phyloP scores from a whole-genome alignment of 306 rosid genomes.

The Cucurbita maxima region DNA sequence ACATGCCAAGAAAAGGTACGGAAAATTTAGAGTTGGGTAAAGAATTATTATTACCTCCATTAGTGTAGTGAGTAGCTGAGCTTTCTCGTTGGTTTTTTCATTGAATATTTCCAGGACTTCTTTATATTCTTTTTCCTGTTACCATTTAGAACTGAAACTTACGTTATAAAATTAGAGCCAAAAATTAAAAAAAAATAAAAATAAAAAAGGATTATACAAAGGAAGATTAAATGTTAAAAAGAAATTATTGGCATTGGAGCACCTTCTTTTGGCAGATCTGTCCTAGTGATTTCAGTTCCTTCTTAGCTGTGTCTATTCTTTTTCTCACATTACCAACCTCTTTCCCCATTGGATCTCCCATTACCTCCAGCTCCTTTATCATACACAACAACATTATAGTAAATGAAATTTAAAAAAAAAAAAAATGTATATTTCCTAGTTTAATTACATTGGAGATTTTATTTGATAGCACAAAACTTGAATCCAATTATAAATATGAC shows the following conservation, averaged over 20 bases:
- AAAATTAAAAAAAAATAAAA: too few species aligned
- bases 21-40: neutral
- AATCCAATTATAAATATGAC: too few species aligned
- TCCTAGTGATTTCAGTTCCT: slow-evolving; percentile 64
- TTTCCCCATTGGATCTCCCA: slow-evolving; percentile 72
- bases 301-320: slow-evolving; percentile 53
- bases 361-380: slow-evolving; percentile 61
- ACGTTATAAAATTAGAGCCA: neutral
- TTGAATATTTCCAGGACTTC: slow-evolving; percentile 54
- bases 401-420: too few species aligned
- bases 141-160: neutral
- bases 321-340: slow-evolving; percentile 71
- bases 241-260: neutral
- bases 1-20: too few species aligned
- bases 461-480: too few species aligned
- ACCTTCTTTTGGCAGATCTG: slow-evolving; percentile 77
- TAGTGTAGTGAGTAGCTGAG: slow-evolving; percentile 47
- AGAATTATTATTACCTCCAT: slow-evolving; percentile 48
- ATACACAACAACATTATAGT: neutral
- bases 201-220: neutral
- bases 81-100: slow-evolving; percentile 65
- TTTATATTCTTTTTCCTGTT: slow-evolving; percentile 77
- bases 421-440: too few species aligned
- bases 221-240: neutral
- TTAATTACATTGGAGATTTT: too few species aligned